Conservation (phyloP, 768 basidiomycete genomes). For the Boletus rubescentipes region DNA sequence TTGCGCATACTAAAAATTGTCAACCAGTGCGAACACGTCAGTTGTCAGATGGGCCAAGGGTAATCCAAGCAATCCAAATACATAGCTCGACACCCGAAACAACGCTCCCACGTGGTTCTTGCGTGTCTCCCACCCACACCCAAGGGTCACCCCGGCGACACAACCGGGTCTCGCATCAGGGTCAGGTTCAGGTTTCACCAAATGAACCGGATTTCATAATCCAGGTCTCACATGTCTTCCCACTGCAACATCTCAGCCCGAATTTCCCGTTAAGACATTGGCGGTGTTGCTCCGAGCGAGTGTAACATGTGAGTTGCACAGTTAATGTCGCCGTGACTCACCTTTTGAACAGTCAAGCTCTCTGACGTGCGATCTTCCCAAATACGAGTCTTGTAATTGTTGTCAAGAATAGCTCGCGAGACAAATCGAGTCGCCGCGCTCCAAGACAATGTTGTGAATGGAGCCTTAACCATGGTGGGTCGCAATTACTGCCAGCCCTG, state of each 20-base stretch:
- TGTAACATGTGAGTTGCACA: slow-evolving; percentile 1
- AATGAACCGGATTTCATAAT: slow-evolving; percentile 11
- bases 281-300: slow-evolving; percentile 12
- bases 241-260: not conserved
- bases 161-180: slow-evolving; percentile 11
- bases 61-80: slow-evolving; percentile 10
- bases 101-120: slow-evolving; percentile 24
- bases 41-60: slow-evolving; percentile 13
- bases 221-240: slow-evolving; percentile 13
- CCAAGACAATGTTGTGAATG: not conserved
- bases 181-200: slow-evolving; percentile 14
- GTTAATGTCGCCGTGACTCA: slow-evolving; percentile 19
- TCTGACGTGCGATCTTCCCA: not conserved
- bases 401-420: slow-evolving; percentile 1
- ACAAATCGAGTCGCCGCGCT: not conserved
- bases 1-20: slow-evolving; percentile 18
- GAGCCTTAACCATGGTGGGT: not conserved
- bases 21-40: slow-evolving; percentile 10
- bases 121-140: slow-evolving; percentile 22
- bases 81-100: slow-evolving; percentile 17
- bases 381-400: slow-evolving; percentile 5
- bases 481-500: slow-evolving; percentile 12
- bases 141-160: slow-evolving; percentile 4
- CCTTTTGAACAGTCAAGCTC: slow-evolving; percentile 5
- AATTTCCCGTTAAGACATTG: not conserved